phyloP scores from a whole-genome alignment of 1,284 basidiomycete genomes.

The Austroboletus olivaceoglutinosus region DNA sequence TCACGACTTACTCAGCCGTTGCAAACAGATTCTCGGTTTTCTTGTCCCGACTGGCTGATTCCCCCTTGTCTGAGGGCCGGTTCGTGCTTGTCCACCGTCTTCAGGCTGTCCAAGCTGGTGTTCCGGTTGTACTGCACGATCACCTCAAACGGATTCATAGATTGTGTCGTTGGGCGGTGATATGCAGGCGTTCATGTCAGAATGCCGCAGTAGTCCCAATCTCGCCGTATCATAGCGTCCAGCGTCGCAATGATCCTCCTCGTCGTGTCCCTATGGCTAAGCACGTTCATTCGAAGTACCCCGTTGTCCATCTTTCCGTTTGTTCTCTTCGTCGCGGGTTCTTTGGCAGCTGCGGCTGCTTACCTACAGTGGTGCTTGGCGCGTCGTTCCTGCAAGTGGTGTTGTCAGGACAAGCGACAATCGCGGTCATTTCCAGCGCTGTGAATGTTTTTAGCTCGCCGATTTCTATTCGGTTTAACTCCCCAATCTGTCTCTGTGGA shows the following conservation, averaged over 20 bases:
- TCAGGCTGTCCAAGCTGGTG: conserved; percentile 61
- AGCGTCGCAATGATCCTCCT: conserved; percentile 45
- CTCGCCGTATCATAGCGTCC: conserved; percentile 46
- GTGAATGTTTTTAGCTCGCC: conserved; percentile 65
- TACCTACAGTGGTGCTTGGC: conserved; percentile 75
- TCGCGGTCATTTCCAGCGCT: conserved; percentile 66
- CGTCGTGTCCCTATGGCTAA: conserved; percentile 53
- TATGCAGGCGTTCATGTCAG: conserved; percentile 23
- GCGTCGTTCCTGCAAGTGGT: conserved; percentile 62
- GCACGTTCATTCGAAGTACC: conserved; percentile 52
- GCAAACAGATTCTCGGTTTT: conserved; percentile 78
- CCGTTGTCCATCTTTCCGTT: conserved; percentile 60
- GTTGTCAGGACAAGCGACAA: conserved; percentile 72
- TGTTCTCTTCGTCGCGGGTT: conserved; percentile 56
- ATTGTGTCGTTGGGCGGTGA: neutral
- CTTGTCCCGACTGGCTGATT: conserved; percentile 55
- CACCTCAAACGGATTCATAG: conserved; percentile 59
- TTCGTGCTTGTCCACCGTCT: conserved; percentile 67
- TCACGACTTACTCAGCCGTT: conserved; percentile 53
- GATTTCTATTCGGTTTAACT: conserved; percentile 43
- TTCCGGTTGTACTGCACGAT: conserved; percentile 69
- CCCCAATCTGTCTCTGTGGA: conserved; percentile 1
- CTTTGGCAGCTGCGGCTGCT: conserved; percentile 58
- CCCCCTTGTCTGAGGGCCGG: conserved; percentile 50
- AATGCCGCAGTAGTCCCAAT: conserved; percentile 40